Percentiles rank a stretch among this genome's conserved stretches.
These are phyloP conservation scores for Posidonia oceanica DNA, from an alignment of 116 monocot species.

Conservation along the genomic window DNA sequence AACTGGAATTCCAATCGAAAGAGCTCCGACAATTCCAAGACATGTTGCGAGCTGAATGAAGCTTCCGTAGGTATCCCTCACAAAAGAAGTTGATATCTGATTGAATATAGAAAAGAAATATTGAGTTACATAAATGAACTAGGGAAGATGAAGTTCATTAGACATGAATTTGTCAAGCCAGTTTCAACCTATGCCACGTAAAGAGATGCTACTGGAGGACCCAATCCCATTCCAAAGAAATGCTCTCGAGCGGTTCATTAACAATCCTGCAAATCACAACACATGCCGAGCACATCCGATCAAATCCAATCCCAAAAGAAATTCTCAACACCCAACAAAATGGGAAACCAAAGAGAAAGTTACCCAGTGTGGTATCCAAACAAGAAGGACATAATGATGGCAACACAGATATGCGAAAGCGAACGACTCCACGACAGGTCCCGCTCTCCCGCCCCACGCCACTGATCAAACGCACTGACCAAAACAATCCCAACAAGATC, in stretches of 20 bases:
- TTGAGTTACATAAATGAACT: too few species aligned
- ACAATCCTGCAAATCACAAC: too few species aligned
- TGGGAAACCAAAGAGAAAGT: background rate
- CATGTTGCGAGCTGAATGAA: conserved; percentile 98
- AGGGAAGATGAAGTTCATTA: background rate
- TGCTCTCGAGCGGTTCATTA: too few species aligned
- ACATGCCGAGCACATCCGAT: too few species aligned
- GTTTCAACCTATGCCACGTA: conserved; percentile 83
- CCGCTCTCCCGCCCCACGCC: conserved; percentile 21
- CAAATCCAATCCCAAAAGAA: too few species aligned
- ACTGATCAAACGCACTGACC: conserved; percentile 22
- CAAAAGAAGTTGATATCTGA: conserved; percentile 86
- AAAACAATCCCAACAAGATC: background rate
- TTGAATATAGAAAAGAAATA: background rate
- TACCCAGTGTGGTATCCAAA: conserved; percentile 95
- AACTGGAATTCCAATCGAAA: conserved; percentile 73
- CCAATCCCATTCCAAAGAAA: too few species aligned
- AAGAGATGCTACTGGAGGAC: conserved; percentile 84
- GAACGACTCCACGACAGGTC: conserved; percentile 64
- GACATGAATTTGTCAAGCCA: background rate
- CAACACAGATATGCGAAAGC: conserved; percentile 75
- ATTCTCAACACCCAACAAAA: too few species aligned
- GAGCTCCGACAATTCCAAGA: conserved; percentile 79
- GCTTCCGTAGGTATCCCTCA: conserved; percentile 96
- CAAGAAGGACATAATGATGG: conserved; percentile 82